These are phyloP conservation scores for Linaria vulgaris DNA, from an alignment of 257 asterid species.

Conservation along the genomic window DNA sequence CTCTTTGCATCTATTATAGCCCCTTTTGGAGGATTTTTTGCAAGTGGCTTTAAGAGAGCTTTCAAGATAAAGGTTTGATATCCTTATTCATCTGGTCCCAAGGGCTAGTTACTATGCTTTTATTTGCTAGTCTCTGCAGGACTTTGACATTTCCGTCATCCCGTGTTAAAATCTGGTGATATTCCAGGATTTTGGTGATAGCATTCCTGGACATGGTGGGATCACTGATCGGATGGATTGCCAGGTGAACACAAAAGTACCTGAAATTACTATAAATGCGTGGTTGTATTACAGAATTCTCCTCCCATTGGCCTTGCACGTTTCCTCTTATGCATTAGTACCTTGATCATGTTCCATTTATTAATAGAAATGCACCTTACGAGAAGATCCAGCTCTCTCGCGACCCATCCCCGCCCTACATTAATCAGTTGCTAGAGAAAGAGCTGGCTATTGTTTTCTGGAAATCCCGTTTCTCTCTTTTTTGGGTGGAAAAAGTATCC, in stretches of 20 bases:
- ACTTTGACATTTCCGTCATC: conserved; percentile 9
- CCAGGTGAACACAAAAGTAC: conserved; percentile 51
- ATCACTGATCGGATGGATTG: conserved; percentile 99
- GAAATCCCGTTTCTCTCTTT: not conserved
- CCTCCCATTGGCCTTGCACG: not conserved
- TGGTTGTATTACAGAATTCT: conserved; percentile 5
- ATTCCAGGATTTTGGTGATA: conserved; percentile 91
- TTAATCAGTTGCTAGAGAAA: too few species aligned
- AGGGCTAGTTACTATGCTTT: not conserved
- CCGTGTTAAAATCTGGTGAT: conserved; percentile 15
- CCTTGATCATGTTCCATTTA: not conserved
- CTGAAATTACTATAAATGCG: not conserved
- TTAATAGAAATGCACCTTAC: not conserved
- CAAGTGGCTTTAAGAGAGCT: conserved; percentile 98
- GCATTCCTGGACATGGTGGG: conserved; percentile 99
- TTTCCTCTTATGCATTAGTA: not conserved
- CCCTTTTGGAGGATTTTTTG: conserved; percentile 98
- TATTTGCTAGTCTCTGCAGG: not conserved
- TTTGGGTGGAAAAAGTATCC: too few species aligned
- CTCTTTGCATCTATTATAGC: conserved; percentile 94
- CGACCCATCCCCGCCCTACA: too few species aligned
- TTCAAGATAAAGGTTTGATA: conserved; percentile 82
- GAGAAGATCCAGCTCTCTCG: too few species aligned
- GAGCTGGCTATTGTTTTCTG: not conserved
- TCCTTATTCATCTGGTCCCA: conserved; percentile 19